A percentile compares a stretch with the other conserved stretches of the same genome.
Evolutionary conservation across 306 rosid species (phyloP).

Genomic region (Cicer bijugum): DNA sequence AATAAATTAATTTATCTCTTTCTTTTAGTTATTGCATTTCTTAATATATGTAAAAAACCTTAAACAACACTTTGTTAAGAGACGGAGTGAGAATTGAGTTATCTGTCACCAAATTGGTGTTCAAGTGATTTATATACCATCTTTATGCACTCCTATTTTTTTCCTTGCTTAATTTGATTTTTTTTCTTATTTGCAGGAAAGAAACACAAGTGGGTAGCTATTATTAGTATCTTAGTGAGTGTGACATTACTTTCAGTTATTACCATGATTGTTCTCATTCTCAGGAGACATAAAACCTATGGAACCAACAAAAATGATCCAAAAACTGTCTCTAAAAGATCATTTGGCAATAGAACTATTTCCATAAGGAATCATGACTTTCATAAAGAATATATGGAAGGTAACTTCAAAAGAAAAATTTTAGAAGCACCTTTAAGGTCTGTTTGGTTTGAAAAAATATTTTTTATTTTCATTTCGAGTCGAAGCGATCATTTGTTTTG

Average conservation of each 20-base stretch:
- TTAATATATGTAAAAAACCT: no score
- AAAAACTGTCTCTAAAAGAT: slow-evolving; percentile 47
- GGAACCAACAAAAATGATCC: slow-evolving; percentile 43
- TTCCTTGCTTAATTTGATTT: slow-evolving; percentile 25
- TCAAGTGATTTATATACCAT: slow-evolving; percentile 1
- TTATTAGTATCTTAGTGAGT: slow-evolving; percentile 49
- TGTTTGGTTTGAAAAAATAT: not conserved
- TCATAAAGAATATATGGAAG: slow-evolving; percentile 51
- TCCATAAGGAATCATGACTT: slow-evolving; percentile 46
- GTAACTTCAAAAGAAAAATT: slow-evolving; percentile 47
- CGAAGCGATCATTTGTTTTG: no score
- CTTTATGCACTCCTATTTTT: slow-evolving; percentile 3
- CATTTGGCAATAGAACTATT: slow-evolving; percentile 45
- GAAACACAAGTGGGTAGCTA: slow-evolving; percentile 45
- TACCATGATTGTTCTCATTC: slow-evolving; percentile 46
- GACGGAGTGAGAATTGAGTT: not conserved
- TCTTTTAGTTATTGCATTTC: no score
- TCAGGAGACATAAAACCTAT: slow-evolving; percentile 45
- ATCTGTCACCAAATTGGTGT: not conserved
- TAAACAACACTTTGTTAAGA: no score
- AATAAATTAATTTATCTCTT: no score
- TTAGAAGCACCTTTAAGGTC: not conserved
- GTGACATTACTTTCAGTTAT: slow-evolving; percentile 57
- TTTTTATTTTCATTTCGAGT: not conserved
- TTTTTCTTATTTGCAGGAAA: slow-evolving; percentile 46